phyloP scores from a whole-genome alignment of 1,139 yeast species.

The Zygosaccharomyces sapae region DNA sequence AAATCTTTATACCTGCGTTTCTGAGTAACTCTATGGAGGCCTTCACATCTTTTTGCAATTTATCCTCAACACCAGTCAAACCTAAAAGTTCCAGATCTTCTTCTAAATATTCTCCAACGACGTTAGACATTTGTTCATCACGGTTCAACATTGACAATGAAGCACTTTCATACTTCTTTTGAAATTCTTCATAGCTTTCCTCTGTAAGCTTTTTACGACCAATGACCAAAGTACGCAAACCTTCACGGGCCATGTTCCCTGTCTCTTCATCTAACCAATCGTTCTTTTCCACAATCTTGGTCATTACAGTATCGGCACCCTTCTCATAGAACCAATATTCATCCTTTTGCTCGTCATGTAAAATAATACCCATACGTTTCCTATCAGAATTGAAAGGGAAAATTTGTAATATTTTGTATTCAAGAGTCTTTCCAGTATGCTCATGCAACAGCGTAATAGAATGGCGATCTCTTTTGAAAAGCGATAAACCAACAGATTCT shows the following conservation, averaged over 20 bases:
- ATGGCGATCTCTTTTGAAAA: constrained; percentile 76
- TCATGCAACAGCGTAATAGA: constrained; percentile 65
- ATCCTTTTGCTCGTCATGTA: constrained; percentile 56
- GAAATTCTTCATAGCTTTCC: constrained; percentile 58
- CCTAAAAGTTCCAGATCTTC: constrained; percentile 83
- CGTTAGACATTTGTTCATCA: constrained; percentile 66
- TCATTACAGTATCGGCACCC: constrained; percentile 97
- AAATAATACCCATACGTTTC: constrained; percentile 91
- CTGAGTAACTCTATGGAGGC: constrained; percentile 85
- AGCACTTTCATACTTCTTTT: constrained; percentile 63
- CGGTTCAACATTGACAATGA: constrained; percentile 74
- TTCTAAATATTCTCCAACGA: constrained; percentile 67
- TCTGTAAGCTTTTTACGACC: constrained; percentile 68
- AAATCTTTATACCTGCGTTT: constrained; percentile 93
- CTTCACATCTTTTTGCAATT: constrained; percentile 84
- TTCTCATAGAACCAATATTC: constrained; percentile 83
- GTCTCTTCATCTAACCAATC: constrained; percentile 99
- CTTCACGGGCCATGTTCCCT: constrained; percentile 97
- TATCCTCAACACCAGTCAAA: constrained; percentile 95
- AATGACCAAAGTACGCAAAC: constrained; percentile 87
- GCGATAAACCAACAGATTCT: constrained; percentile 74
- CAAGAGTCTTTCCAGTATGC: constrained; percentile 48
- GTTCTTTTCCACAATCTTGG: constrained; percentile 68
- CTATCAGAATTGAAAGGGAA: constrained; percentile 96
- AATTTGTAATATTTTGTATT: constrained; percentile 68